These are phyloP conservation scores for Hypoxylon fuscum DNA, from an alignment of 495 filamentous ascomycete genomes.

Conservation along the genomic window DNA sequence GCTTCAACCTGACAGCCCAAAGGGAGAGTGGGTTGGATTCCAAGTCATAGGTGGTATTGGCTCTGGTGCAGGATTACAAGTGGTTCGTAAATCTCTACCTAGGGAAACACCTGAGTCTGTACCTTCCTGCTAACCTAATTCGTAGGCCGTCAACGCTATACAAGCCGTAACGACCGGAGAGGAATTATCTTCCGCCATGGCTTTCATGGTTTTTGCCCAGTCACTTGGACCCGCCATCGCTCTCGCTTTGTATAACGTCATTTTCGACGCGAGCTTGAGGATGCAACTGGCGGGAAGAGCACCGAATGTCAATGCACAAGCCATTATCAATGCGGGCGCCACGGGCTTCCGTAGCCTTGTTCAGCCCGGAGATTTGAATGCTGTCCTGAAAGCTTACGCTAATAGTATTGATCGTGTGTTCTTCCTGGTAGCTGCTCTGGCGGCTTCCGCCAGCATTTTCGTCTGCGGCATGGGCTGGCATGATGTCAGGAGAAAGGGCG, in stretches of 20 bases:
- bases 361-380: not conserved
- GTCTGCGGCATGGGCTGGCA: not conserved
- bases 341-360: not conserved
- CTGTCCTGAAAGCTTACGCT: not conserved
- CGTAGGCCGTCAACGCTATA: not conserved
- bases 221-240: conserved; percentile 58
- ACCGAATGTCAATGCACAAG: not conserved
- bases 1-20: conserved; percentile 49
- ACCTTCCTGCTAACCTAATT: not conserved
- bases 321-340: not conserved
- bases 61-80: conserved; percentile 56
- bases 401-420: not conserved
- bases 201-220: conserved; percentile 60
- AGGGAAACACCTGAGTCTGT: not conserved
- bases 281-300: not conserved
- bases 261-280: conserved; percentile 4
- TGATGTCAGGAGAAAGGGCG: not conserved
- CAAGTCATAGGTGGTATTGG: conserved; percentile 62
- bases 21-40: conserved; percentile 64
- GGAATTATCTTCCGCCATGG: conserved; percentile 56
- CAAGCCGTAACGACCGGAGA: not conserved
- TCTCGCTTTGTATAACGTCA: conserved; percentile 32
- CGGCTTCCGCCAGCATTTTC: not conserved
- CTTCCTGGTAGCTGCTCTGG: not conserved
- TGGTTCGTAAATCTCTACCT: conserved; percentile 37